Conservation (phyloP, 352 stramenopile genomes). For the Blastocystis sp. region DNA sequence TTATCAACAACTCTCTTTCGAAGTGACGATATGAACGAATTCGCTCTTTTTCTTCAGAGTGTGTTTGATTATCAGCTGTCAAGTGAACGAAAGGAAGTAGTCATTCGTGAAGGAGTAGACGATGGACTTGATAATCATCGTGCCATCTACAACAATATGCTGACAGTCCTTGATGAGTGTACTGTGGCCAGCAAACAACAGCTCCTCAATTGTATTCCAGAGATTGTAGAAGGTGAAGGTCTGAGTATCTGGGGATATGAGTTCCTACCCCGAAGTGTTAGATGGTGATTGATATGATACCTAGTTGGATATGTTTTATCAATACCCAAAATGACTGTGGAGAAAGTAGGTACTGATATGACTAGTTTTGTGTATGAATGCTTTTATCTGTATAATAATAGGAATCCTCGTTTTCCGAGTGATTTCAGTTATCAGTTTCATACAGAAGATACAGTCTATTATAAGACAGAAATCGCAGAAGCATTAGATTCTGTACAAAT, state of each 20-base stretch:
- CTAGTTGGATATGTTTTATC: slow-evolving; percentile 26
- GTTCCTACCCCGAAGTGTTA: slow-evolving; percentile 23
- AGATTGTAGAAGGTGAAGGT: background rate
- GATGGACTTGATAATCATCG: slow-evolving; percentile 1
- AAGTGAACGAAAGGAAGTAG: slow-evolving; percentile 9
- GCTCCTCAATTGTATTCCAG: slow-evolving; percentile 10
- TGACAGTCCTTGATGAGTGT: slow-evolving; percentile 37
- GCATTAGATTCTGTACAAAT: background rate
- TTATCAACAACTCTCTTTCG: background rate
- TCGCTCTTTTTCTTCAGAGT: slow-evolving; percentile 31
- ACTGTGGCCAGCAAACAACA: background rate
- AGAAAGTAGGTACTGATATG: background rate
- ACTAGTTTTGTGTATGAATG: background rate
- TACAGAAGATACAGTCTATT: slow-evolving; percentile 50
- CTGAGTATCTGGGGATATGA: slow-evolving; percentile 19
- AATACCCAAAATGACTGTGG: background rate
- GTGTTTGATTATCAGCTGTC: slow-evolving; percentile 17
- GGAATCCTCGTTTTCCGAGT: background rate
- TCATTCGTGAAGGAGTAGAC: slow-evolving; percentile 32
- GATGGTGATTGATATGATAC: background rate
- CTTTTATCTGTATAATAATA: background rate
- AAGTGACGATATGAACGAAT: background rate
- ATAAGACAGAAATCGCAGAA: slow-evolving; percentile 38
- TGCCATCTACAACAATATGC: background rate
- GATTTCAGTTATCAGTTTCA: slow-evolving; percentile 63